Conservation (phyloP, 768 basidiomycete species). For the Obba rivulosa region DNA sequence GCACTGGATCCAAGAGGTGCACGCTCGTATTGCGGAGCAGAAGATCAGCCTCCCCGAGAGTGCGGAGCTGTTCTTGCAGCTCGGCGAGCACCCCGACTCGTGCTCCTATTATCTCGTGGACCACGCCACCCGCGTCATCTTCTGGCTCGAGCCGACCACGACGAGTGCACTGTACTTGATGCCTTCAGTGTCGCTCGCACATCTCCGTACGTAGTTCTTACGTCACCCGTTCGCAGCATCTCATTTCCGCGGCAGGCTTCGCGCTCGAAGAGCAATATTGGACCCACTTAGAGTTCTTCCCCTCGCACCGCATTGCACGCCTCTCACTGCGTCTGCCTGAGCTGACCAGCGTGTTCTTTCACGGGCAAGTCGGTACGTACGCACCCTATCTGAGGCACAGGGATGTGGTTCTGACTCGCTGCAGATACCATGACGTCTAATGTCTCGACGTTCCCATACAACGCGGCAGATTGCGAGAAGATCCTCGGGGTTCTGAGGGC, state of each 20-base stretch:
- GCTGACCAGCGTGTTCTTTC: constrained; percentile 47
- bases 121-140: constrained; percentile 38
- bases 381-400: no score
- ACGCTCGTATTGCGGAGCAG: constrained; percentile 24
- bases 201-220: constrained; percentile 42
- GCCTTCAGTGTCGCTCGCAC: constrained; percentile 41
- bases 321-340: constrained; percentile 37
- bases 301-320: constrained; percentile 40
- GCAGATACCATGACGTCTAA: constrained; percentile 57
- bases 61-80: constrained; percentile 49
- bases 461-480: constrained; percentile 38
- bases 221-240: no score
- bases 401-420: background rate
- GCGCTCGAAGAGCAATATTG: constrained; percentile 52
- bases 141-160: constrained; percentile 47
- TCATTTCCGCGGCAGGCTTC: constrained; percentile 30
- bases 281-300: constrained; percentile 59
- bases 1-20: constrained; percentile 32
- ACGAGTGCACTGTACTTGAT: constrained; percentile 40
- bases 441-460: constrained; percentile 56
- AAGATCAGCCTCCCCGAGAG: constrained; percentile 29
- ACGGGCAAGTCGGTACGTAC: constrained; percentile 50
- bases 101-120: constrained; percentile 60
- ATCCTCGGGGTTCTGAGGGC: constrained; percentile 45
- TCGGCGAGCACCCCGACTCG: constrained; percentile 29